phyloP scores from a whole-genome alignment of 495 filamentous ascomycete species.

The Astrothelium subdiscretum region DNA sequence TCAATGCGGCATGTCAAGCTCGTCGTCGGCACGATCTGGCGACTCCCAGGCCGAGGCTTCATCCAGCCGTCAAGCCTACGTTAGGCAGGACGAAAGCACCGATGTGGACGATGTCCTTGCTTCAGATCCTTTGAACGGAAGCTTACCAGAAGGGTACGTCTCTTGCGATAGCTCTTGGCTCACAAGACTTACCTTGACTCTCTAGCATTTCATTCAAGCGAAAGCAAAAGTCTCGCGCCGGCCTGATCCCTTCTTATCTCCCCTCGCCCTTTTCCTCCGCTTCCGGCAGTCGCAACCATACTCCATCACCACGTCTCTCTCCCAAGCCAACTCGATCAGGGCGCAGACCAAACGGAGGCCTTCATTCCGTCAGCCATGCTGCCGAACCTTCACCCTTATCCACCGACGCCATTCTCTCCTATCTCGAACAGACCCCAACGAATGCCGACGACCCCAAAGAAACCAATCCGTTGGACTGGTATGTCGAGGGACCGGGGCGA shows the following conservation, averaged over 20 bases:
- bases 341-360: conserved; percentile 4
- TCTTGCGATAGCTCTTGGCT: neutral
- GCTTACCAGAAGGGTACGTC: conserved; percentile 19
- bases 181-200: neutral
- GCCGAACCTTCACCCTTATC: conserved; percentile 19
- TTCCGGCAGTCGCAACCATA: conserved; percentile 14
- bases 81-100: conserved; percentile 18
- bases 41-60: conserved; percentile 24
- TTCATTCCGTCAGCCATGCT: neutral
- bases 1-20: conserved; percentile 25
- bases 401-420: conserved; percentile 28
- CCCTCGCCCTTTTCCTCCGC: conserved; percentile 26
- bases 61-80: conserved; percentile 22
- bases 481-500: conserved; percentile 78
- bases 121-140: conserved; percentile 22
- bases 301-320: conserved; percentile 14
- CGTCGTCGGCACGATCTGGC: conserved; percentile 22
- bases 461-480: conserved; percentile 65
- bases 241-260: conserved; percentile 47
- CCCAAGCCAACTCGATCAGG: conserved; percentile 1
- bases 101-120: conserved; percentile 26
- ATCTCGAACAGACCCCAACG: conserved; percentile 17
- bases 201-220: conserved; percentile 70
- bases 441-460: conserved; percentile 47
- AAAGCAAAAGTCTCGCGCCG: conserved; percentile 53